phyloP scores from a whole-genome alignment of 164 flowering plant species.

The Vitis rotundifolia region DNA sequence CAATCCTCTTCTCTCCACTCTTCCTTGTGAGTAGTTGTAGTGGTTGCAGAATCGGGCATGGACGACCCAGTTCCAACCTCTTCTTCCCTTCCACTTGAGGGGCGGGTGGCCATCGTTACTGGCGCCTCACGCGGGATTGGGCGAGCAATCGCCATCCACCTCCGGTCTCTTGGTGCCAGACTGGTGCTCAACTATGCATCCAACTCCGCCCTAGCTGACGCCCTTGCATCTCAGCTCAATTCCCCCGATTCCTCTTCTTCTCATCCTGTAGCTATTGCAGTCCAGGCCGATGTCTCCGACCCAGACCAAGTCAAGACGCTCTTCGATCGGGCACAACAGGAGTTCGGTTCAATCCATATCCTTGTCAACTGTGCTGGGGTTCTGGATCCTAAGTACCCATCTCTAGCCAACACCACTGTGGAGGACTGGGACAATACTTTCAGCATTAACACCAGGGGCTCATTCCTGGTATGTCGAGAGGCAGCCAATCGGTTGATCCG shows the following conservation, averaged over 20 bases:
- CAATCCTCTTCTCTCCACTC: too few species aligned
- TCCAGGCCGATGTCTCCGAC: conserved; percentile 42
- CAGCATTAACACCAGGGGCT: conserved; percentile 40
- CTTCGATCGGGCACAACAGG: conserved; percentile 43
- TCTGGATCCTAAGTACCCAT: conserved; percentile 38
- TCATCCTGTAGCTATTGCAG: conserved; percentile 24
- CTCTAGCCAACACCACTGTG: conserved; percentile 33
- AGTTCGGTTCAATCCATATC: conserved; percentile 34
- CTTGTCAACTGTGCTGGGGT: conserved; percentile 46
- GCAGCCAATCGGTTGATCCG: conserved; percentile 38
- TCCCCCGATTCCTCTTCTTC: not conserved
- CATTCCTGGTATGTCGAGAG: conserved; percentile 39
- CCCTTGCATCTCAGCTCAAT: conserved; percentile 33
- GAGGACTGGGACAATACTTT: conserved; percentile 39
- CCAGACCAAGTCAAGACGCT: conserved; percentile 46
- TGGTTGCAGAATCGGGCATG: not conserved
- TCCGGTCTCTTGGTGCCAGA: conserved; percentile 51
- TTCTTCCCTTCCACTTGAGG: conserved; percentile 23
- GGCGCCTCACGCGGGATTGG: conserved; percentile 65
- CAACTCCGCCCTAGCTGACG: conserved; percentile 38
- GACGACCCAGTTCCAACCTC: not conserved
- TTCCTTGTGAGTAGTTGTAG: not conserved
- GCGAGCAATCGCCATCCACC: conserved; percentile 47
- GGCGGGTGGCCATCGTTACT: conserved; percentile 50
- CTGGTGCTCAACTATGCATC: conserved; percentile 45